Evolutionary conservation across 106 monocot genomes (phyloP), one percentile per base, ranked within the genome.

Genomic region (Phalaenopsis aphrodite): DNA sequence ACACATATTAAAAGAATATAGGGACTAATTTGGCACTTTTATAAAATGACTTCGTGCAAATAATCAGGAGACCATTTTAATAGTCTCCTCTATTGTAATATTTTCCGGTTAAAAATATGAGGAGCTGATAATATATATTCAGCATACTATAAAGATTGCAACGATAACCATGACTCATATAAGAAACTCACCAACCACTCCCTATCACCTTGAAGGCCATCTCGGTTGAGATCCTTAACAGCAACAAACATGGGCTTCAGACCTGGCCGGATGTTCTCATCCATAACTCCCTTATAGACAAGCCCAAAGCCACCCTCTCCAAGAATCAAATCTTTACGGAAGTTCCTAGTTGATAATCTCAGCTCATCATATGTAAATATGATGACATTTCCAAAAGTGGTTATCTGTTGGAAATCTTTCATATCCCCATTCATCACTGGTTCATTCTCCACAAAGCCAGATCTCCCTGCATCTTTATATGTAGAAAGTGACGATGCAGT

Each of bases 301-400:
- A 91, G 77, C 18, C 96, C 96, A 81, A 96, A 96, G 17, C 96
- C 96, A 80, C 96, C 96, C 84, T 91, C 90, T 5, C 96, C 96
- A 3, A 96, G 84, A 42, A 96, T 82, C 61, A 86, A 84, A 79
- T 96, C 93, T 24, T 86, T 85, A 23, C 93, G 88, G 78, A 96
- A 96, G 79, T 86, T 86, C 81, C 86, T 91, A 49, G 96, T 96
- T 43, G 91, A 93, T 52, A 85, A 79, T 61, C 79, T 84, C 86
- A 96, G 80, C 85, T 96, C 93, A 56, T 76, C 76, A 72, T 94
- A 96, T 23, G 87, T 90, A 87, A 96, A 96, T 72, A 91, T 86
- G 77, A 68, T 81, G 36, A 91, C 87, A 79, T 90, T 82, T 73
- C 81, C 89, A 42, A 88, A 67, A 14, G 76, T 89, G 56, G 85